Conservation (phyloP, 208 protist genomes). For the Jaenimonas drosophilae region DNA sequence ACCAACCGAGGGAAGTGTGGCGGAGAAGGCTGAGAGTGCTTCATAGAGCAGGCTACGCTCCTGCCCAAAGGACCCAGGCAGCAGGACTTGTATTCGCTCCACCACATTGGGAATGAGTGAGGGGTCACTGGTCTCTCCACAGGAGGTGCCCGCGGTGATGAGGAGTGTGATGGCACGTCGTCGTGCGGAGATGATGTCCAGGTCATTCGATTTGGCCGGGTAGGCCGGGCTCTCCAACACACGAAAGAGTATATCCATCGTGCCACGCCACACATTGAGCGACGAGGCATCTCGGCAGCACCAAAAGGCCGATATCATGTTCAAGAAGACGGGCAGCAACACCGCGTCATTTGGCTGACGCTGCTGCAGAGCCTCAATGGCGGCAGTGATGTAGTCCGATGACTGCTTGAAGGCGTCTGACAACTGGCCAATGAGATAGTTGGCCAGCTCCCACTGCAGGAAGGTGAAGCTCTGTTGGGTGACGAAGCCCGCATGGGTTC, state of each 20-base stretch:
- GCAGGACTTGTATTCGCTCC: slow-evolving; percentile 30
- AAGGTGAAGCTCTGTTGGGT: slow-evolving; percentile 68
- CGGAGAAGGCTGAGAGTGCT: slow-evolving; percentile 39
- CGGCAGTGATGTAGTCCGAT: slow-evolving; percentile 23
- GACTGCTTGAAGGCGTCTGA: slow-evolving; percentile 42
- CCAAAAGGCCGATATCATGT: slow-evolving; percentile 80
- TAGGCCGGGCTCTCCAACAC: slow-evolving; percentile 9
- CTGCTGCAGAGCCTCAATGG: slow-evolving; percentile 28
- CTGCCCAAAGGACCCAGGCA: slow-evolving; percentile 16
- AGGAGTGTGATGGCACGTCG: slow-evolving; percentile 47
- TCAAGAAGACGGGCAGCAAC: slow-evolving; percentile 64
- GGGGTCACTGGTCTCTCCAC: slow-evolving; percentile 20
- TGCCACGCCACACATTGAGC: slow-evolving; percentile 56
- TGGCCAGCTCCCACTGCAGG: slow-evolving; percentile 44
- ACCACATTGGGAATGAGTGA: slow-evolving; percentile 9
- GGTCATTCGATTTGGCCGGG: slow-evolving; percentile 13
- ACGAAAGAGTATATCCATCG: slow-evolving; percentile 38
- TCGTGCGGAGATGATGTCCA: slow-evolving; percentile 27
- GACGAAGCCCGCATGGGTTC: slow-evolving; percentile 52
- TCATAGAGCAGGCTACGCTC: slow-evolving; percentile 66
- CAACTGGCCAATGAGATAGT: slow-evolving; percentile 67
- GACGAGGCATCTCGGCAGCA: slow-evolving; percentile 21
- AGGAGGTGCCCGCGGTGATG: slow-evolving; percentile 21
- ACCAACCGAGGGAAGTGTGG: slow-evolving; percentile 21
- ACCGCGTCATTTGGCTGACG: slow-evolving; percentile 54